A percentile compares a stretch with the other conserved stretches of the same genome.
These are phyloP conservation scores for Ceratocystis smalleyi DNA, from an alignment of 2,329 filamentous ascomycete genomes.

Conservation along the genomic window DNA sequence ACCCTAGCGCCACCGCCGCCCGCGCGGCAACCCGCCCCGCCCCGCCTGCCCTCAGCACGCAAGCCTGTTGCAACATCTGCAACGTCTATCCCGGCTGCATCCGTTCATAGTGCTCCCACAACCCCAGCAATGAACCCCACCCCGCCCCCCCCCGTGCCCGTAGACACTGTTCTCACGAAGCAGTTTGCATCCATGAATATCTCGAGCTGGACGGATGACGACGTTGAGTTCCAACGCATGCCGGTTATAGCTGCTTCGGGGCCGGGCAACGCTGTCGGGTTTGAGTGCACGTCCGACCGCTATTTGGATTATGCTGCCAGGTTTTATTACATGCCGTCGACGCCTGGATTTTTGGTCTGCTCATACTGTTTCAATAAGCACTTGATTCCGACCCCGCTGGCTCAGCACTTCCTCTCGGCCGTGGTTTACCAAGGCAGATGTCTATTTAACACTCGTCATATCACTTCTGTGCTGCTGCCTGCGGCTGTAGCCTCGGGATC, in stretches of 20 bases:
- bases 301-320: conserved; percentile 21
- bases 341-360: conserved; percentile 26
- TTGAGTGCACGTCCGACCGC: conserved; percentile 8
- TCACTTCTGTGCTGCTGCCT: neutral
- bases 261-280: neutral
- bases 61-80: neutral
- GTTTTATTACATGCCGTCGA: conserved; percentile 23
- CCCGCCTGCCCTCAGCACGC: neutral
- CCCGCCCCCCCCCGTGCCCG: neutral
- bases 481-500: neutral
- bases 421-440: neutral
- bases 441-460: conserved; percentile 7
- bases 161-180: neutral
- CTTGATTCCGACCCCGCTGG: conserved; percentile 23
- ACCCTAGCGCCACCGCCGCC: neutral
- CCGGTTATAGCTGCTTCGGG: neutral
- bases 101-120: too few species aligned
- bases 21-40: neutral
- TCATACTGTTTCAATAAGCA: conserved; percentile 28
- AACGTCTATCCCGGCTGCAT: too few species aligned
- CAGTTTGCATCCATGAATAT: neutral
- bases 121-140: neutral
- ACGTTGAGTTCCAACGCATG: neutral
- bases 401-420: conserved; percentile 20
- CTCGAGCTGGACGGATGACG: conserved; percentile 11